phyloP scores from a whole-genome alignment of 768 basidiomycete genomes.

The Lactarius psammicola region DNA sequence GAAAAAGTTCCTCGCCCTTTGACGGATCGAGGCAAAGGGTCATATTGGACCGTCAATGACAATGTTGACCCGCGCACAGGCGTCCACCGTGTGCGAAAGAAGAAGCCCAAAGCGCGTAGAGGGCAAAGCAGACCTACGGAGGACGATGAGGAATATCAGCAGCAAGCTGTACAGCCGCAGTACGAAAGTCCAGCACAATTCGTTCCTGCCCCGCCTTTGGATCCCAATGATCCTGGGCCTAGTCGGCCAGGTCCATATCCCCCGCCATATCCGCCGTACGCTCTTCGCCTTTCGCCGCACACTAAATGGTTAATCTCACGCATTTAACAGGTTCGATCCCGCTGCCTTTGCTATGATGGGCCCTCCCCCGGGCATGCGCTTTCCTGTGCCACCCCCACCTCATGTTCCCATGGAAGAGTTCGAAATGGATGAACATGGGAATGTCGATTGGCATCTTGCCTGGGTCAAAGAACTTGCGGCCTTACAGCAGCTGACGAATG shows the following conservation, averaged over 20 bases:
- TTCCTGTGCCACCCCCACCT: constrained; percentile 58
- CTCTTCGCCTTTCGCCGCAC: constrained; percentile 26
- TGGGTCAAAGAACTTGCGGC: constrained; percentile 80
- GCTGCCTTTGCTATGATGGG: constrained; percentile 55
- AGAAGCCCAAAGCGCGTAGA: constrained; percentile 70
- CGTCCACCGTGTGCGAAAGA: constrained; percentile 85
- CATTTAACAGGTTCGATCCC: constrained; percentile 61
- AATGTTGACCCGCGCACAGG: constrained; percentile 87
- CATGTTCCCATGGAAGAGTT: constrained; percentile 63
- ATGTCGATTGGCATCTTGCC: constrained; percentile 74
- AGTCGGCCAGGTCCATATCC: constrained; percentile 56
- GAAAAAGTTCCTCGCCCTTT: constrained; percentile 90
- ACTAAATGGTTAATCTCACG: not conserved
- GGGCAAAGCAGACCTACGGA: constrained; percentile 33
- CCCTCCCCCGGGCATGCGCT: constrained; percentile 56
- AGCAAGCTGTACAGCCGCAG: constrained; percentile 42
- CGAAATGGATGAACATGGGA: constrained; percentile 74
- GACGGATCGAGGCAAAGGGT: constrained; percentile 87
- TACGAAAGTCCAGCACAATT: constrained; percentile 62
- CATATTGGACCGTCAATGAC: constrained; percentile 91
- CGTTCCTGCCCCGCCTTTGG: constrained; percentile 52
- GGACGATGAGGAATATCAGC: constrained; percentile 62
- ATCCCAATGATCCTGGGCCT: constrained; percentile 58
- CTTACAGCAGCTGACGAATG: constrained; percentile 70
- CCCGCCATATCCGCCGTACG: constrained; percentile 61